Evolutionary conservation across 1,284 basidiomycete genomes (phyloP), one percentile per base, ranked within the genome.

Genomic region (Phlebopus sp.): DNA sequence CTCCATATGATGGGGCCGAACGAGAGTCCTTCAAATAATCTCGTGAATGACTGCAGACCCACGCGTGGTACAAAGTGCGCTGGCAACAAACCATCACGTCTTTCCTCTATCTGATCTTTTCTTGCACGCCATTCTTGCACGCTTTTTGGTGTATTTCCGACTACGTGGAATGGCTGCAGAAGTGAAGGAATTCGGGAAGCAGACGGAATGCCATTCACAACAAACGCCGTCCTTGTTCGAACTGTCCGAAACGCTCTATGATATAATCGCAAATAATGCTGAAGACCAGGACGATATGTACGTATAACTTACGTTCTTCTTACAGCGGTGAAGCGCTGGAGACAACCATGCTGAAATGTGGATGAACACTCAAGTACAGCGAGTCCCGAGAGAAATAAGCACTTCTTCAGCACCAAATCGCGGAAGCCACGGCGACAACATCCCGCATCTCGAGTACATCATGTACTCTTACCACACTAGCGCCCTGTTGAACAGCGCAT

Each of bases 51-150:
- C 21, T 27, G 43, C 27, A 4, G 4, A 8, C 27, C 27, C 4
- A 9, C 23, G 44, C 40, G 42, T 53, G 51, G 35, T 36, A 65
- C 62, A 83, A 91, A 91, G 88, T n/a, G n/a, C n/a, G n/a, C n/a
- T n/a, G n/a, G n/a, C n/a, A n/a, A n/a, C n/a, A 91, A 77, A 62
- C 59, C 68, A 69, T 67, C 67, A 70, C 75, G 89, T 92, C 88
- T 91, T 90, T 90, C 87, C 89, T 86, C 86, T 88, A 87, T 90
- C 89, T 92, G 86, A 92, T 69, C 57, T 53, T 53, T 57, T 40
- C 44, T n/a, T n/a, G n/a, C n/a, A n/a, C n/a, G n/a, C n/a, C n/a
- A n/a, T n/a, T 49, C 21, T 4, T 29, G 27, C 10, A 29, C 27
- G 23, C 34, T 34, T 13, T 25, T 13, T 25, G 40, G 32, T 44